Evolutionary conservation across 108 stramenopile genomes (phyloP).

Genomic region (Discostella stelligeroides): DNA sequence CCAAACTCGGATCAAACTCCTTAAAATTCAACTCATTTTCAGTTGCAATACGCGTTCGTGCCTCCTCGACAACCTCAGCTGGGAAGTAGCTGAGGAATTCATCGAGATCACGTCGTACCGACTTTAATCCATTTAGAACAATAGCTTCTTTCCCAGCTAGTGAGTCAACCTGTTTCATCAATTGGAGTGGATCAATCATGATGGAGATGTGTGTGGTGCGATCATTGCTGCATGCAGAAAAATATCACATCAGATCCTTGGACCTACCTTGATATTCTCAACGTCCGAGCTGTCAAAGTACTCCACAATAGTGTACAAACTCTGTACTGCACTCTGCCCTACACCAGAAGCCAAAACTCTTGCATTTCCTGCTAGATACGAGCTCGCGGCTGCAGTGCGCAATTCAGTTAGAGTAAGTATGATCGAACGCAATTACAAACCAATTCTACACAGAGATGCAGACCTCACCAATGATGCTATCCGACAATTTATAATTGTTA

Average conservation of each 20-base stretch:
- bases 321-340: constrained; percentile 71
- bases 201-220: not conserved
- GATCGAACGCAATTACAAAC: no score
- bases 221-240: not conserved
- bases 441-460: no score
- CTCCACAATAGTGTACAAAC: constrained; percentile 82
- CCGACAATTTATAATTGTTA: constrained; percentile 78
- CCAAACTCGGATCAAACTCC: constrained; percentile 77
- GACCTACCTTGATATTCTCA: constrained; percentile 78
- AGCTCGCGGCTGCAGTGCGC: constrained; percentile 68
- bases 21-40: constrained; percentile 83
- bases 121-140: constrained; percentile 71
- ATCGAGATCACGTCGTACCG: constrained; percentile 66
- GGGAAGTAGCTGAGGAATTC: constrained; percentile 79
- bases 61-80: constrained; percentile 53
- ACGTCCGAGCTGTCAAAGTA: constrained; percentile 88
- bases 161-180: constrained; percentile 37
- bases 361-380: constrained; percentile 57
- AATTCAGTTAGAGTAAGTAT: no score
- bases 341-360: constrained; percentile 63
- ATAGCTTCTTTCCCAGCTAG: constrained; percentile 76
- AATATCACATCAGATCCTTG: not conserved
- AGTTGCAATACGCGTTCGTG: constrained; percentile 53
- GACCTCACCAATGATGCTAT: constrained; percentile 73
- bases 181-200: not conserved